Conservation (phyloP, 257 asterid species). For the Schizonepeta tenuifolia region DNA sequence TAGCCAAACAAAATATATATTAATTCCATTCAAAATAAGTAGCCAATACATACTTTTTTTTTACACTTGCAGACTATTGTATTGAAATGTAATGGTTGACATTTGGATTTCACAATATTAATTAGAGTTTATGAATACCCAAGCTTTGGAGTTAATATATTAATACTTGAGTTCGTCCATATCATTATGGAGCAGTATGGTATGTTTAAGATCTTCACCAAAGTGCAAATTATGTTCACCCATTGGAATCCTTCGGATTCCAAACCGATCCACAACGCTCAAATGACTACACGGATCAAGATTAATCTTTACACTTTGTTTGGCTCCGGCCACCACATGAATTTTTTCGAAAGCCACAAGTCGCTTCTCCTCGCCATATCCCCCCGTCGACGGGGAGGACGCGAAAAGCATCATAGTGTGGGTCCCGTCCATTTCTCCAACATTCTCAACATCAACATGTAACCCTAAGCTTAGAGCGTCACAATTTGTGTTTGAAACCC, state of each 20-base stretch:
- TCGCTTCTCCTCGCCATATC: slow-evolving; percentile 40
- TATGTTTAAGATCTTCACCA: slow-evolving; percentile 65
- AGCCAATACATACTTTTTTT: slow-evolving; percentile 29
- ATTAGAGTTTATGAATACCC: background rate
- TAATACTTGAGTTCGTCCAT: slow-evolving; percentile 46
- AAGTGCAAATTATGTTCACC: slow-evolving; percentile 82
- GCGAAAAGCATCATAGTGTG: slow-evolving; percentile 67
- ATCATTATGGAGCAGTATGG: slow-evolving; percentile 48
- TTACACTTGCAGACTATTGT: slow-evolving; percentile 34
- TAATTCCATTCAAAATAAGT: slow-evolving; percentile 26
- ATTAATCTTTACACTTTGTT: slow-evolving; percentile 41
- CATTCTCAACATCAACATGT: slow-evolving; percentile 67
- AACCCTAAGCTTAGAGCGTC: slow-evolving; percentile 49
- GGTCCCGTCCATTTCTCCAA: slow-evolving; percentile 73
- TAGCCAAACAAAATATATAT: slow-evolving; percentile 10
- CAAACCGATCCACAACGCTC: slow-evolving; percentile 63
- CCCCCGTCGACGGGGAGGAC: slow-evolving; percentile 32
- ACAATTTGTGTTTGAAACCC: slow-evolving; percentile 67
- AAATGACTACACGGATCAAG: slow-evolving; percentile 68
- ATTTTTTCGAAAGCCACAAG: slow-evolving; percentile 74
- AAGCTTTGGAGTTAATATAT: slow-evolving; percentile 3
- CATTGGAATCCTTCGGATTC: slow-evolving; percentile 77
- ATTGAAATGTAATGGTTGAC: slow-evolving; percentile 33
- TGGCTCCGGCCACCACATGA: slow-evolving; percentile 50
- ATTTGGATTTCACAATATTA: slow-evolving; percentile 7